Evolutionary conservation across 2,329 filamentous ascomycete genomes (phyloP).

Genomic region (Furcasterigmium sp.): DNA sequence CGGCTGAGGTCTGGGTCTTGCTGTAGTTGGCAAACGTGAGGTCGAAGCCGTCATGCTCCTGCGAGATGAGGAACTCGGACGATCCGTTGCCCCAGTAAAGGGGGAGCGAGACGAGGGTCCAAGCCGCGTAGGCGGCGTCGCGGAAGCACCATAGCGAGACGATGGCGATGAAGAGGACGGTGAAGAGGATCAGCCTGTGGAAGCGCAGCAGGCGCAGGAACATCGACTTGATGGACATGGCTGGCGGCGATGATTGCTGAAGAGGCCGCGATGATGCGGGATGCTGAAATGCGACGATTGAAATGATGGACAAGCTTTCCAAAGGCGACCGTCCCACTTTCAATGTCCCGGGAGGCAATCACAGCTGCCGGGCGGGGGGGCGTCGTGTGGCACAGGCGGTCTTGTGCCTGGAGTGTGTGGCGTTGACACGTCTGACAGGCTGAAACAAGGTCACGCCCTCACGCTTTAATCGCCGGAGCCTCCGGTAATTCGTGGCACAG

Average conservation of each 20-base stretch:
- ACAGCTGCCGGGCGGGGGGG: too few relatives aligned
- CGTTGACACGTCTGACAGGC: too few relatives aligned
- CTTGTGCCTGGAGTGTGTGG: too few relatives aligned
- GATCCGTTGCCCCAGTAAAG: constrained; percentile 18
- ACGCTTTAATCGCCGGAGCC: too few relatives aligned
- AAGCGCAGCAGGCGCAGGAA: neutral
- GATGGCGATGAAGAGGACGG: neutral
- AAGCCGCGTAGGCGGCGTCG: constrained; percentile 13
- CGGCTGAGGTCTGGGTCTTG: constrained; percentile 19
- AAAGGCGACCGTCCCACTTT: too few relatives aligned
- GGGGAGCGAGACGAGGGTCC: constrained; percentile 21
- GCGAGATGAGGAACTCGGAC: constrained; percentile 20
- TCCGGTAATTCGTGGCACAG: too few relatives aligned
- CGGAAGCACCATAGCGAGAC: neutral
- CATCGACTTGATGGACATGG: neutral
- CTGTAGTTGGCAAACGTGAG: constrained; percentile 26
- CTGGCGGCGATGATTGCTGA: too few relatives aligned
- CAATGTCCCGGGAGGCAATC: too few relatives aligned
- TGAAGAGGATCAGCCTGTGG: neutral
- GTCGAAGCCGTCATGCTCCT: constrained; percentile 21
- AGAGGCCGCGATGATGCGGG: too few relatives aligned
- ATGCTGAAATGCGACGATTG: too few relatives aligned
- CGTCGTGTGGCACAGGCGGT: neutral
- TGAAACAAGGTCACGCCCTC: too few relatives aligned
- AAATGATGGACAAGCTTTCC: too few relatives aligned